Percentiles rank a stretch among this genome's conserved stretches.
Conservation (phyloP, 169 alveolate genomes). For the Babesia ovata region DNA sequence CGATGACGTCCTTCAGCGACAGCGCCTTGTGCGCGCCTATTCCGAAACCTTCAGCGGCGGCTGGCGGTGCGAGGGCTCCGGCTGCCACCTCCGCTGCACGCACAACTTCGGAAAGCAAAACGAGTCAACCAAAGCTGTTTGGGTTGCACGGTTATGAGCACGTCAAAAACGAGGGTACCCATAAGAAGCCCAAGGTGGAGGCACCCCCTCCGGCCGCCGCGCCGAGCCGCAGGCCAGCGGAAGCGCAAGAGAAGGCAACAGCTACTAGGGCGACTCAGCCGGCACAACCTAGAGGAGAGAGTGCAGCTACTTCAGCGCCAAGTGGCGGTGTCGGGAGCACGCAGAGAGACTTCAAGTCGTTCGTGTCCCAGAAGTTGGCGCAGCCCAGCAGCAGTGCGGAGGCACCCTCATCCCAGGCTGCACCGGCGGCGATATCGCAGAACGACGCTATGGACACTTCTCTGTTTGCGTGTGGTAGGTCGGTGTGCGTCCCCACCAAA, state of each 20-base stretch:
- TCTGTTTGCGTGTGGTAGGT: constrained; percentile 15
- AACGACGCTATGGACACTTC: neutral
- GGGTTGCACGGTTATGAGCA: neutral
- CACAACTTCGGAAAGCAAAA: neutral
- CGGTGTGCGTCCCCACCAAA: neutral
- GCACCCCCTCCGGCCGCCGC: neutral
- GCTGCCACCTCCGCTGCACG: neutral
- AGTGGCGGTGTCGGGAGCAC: no score
- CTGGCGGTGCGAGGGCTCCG: neutral
- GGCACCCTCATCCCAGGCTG: neutral
- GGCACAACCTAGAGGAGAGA: no score
- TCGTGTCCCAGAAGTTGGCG: neutral
- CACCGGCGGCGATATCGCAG: neutral
- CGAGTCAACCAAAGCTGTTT: neutral
- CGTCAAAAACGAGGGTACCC: neutral
- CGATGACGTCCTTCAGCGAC: constrained; percentile 3
- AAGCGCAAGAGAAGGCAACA: no score
- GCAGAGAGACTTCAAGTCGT: neutral
- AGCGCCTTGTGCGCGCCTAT: constrained; percentile 20
- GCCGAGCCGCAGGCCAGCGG: neutral
- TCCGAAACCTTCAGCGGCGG: neutral
- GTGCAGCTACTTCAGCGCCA: no score
- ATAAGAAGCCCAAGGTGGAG: neutral
- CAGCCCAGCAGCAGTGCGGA: neutral
- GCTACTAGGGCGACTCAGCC: no score